Evolutionary conservation across 139 green algal genomes (phyloP), one percentile per base, ranked within the genome.

Genomic region (Chlorella sp.): DNA sequence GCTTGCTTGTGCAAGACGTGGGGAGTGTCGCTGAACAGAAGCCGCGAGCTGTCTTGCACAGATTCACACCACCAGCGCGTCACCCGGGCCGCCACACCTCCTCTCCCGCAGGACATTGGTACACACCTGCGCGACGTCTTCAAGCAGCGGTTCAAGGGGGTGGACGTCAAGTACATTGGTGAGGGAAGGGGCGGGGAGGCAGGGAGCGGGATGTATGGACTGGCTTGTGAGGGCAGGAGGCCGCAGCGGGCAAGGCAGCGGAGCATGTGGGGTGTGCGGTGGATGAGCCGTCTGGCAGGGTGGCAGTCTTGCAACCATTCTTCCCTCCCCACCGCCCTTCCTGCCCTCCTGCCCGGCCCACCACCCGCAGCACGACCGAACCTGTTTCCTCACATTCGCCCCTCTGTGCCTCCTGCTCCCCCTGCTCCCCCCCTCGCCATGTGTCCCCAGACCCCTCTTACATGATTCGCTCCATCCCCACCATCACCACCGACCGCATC

Each of bases 381-480:
- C 48, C 48, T 57, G 7, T 16, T 57, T 9, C 48, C 48, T 57
- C 48, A 57, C n/a, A 57, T 9, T 57, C 48, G 9, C 48, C 48
- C 64, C 16, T 71, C 21, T 16, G 16, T 71, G 2, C 2, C 64
- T 71, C 64, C 64, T 16, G 64, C 11, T 11, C 21, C 22, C 11
- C 64, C 64, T 28, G 48, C 48, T 57, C 73, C 73, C 34, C 28
- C 15, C 34, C 11, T 39, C 19, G 34, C 34, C 34, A 12, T 30
- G 12, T n/a, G n/a, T n/a, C 85, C 5, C 30, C 71, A 89, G 97
- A 99, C 87, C 97, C 97, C 64, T 95, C 94, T 19, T 99, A 99
- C 96, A 98, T 99, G 96, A 99, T 99, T 87, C 94, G 98, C 60
- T 97, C 98, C 69, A 96, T 99, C 82, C 95, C 96, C 18, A 97